Conservation (phyloP, 306 rosid species). For the Casuarina equisetifolia region DNA sequence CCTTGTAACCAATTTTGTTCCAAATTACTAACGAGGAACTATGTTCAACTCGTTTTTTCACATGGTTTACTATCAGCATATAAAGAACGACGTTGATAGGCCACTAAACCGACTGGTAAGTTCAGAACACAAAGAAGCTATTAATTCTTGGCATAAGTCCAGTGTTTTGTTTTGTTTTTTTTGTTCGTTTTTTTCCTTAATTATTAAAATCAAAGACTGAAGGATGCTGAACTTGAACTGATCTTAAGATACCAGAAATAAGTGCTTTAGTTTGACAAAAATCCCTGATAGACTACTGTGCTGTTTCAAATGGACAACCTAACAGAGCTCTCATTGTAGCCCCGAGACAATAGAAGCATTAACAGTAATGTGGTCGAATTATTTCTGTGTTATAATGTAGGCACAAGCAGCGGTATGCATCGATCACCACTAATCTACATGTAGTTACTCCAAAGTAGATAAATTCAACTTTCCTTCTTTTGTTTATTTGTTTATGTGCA, state of each 20-base stretch:
- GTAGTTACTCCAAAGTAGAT: background rate
- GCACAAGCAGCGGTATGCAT: background rate
- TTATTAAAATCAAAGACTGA: background rate
- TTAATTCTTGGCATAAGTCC: background rate
- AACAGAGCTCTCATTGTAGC: no score
- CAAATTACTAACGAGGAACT: no score
- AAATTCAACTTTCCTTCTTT: no score
- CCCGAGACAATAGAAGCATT: background rate
- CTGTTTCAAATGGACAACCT: background rate
- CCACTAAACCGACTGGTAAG: background rate
- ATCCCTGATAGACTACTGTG: background rate
- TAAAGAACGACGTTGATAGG: background rate
- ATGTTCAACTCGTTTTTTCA: no score
- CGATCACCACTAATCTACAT: background rate
- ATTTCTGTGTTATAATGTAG: background rate
- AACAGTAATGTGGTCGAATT: background rate
- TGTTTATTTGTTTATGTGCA: background rate
- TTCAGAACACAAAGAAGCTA: background rate
- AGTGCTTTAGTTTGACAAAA: background rate
- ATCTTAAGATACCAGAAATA: background rate
- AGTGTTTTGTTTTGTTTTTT: background rate
- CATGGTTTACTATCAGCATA: no score
- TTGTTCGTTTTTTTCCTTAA: background rate
- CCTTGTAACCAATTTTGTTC: no score
- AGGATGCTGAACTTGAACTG: background rate